phyloP scores from a whole-genome alignment of 305 asterid species.

The Coffea humblotiana region DNA sequence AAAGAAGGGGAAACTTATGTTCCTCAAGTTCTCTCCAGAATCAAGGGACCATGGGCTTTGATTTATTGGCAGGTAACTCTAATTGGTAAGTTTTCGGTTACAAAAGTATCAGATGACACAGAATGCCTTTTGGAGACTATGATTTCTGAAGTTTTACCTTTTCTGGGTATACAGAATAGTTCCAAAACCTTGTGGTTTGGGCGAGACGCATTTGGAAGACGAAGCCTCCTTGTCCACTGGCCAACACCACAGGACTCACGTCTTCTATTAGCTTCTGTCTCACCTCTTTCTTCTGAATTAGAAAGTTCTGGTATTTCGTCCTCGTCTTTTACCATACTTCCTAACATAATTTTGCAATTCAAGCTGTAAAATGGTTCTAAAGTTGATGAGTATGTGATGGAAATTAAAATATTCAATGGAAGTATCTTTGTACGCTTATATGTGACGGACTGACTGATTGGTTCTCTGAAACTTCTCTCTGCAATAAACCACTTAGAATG shows the following conservation, averaged over 20 bases:
- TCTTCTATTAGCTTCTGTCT: conserved; percentile 80
- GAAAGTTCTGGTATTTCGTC: conserved; percentile 49
- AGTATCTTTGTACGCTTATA: background rate
- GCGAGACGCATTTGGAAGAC: conserved; percentile 93
- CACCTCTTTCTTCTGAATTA: conserved; percentile 51
- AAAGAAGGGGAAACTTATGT: conserved; percentile 44
- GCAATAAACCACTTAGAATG: background rate
- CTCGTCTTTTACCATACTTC: background rate
- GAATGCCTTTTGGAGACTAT: conserved; percentile 11
- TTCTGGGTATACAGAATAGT: conserved; percentile 56
- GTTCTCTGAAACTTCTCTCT: background rate
- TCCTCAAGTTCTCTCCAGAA: conserved; percentile 72
- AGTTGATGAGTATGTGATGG: background rate
- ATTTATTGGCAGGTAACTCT: conserved; percentile 96
- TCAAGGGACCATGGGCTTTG: conserved; percentile 97
- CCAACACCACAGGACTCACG: conserved; percentile 78
- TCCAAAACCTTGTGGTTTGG: conserved; percentile 92
- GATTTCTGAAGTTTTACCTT: conserved; percentile 26
- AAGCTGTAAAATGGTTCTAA: background rate
- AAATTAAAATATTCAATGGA: background rate
- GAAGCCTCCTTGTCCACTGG: conserved; percentile 98
- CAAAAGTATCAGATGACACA: conserved; percentile 24
- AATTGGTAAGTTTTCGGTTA: conserved; percentile 67
- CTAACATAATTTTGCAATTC: background rate
- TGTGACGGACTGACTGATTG: too few species aligned